phyloP scores from a whole-genome alignment of 169 alveolate species.

The Nephromyces sp. region DNA sequence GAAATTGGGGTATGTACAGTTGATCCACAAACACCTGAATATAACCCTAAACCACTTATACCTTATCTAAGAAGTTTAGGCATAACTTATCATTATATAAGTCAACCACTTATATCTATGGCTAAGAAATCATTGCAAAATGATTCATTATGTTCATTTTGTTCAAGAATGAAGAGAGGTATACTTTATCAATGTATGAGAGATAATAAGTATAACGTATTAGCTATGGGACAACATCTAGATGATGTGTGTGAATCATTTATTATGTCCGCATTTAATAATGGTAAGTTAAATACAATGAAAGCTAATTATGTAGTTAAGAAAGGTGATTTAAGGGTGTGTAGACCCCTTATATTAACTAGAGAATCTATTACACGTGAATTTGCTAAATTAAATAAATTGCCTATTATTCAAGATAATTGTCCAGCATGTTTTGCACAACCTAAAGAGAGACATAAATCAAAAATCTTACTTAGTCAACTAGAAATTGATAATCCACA shows the following conservation, averaged over 20 bases:
- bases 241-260: slow-evolving; percentile 86
- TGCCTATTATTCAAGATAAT: slow-evolving; percentile 84
- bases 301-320: slow-evolving; percentile 63
- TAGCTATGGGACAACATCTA: slow-evolving; percentile 84
- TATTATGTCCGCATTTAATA: slow-evolving; percentile 78
- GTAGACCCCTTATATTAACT: slow-evolving; percentile 78
- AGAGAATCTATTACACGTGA: slow-evolving; percentile 73
- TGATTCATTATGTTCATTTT: slow-evolving; percentile 75
- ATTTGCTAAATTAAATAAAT: slow-evolving; percentile 58
- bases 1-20: slow-evolving; percentile 80
- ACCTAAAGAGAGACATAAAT: slow-evolving; percentile 57
- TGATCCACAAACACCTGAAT: slow-evolving; percentile 84
- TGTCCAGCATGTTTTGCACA: slow-evolving; percentile 92
- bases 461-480: slow-evolving; percentile 15
- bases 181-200: slow-evolving; percentile 75
- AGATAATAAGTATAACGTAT: slow-evolving; percentile 74
- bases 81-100: slow-evolving; percentile 61
- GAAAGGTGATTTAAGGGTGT: slow-evolving; percentile 76
- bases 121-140: slow-evolving; percentile 68
- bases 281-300: slow-evolving; percentile 79
- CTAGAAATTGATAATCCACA: slow-evolving; percentile 49
- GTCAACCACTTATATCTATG: slow-evolving; percentile 72
- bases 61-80: slow-evolving; percentile 36
- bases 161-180: slow-evolving; percentile 89
- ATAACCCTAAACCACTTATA: slow-evolving; percentile 73